These are phyloP conservation scores for Physcomitrium patens DNA, from an alignment of 225 moss, liverwort and hornwort genomes.

Conservation along the genomic window DNA sequence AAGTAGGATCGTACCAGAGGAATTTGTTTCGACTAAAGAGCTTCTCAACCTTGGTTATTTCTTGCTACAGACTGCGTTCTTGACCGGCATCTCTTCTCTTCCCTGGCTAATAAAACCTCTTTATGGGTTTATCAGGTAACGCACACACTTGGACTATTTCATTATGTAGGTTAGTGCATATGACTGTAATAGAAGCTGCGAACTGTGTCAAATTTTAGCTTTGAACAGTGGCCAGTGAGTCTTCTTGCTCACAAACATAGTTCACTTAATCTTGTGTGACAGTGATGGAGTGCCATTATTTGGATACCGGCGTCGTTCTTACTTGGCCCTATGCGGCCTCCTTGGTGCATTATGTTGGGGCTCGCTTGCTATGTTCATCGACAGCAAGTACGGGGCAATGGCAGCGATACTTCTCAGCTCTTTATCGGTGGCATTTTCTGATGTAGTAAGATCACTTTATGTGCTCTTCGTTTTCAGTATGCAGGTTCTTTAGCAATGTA, in stretches of 20 bases:
- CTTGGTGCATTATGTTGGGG: constrained; percentile 68
- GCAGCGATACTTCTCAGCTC: constrained; percentile 69
- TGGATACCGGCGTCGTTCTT: constrained; percentile 73
- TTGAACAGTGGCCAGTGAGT: constrained; percentile 6
- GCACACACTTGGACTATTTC: background rate
- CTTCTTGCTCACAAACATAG: background rate
- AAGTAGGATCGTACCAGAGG: constrained; percentile 4
- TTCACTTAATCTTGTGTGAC: constrained; percentile 19
- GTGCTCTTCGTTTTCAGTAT: constrained; percentile 18
- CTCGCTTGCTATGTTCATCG: constrained; percentile 54
- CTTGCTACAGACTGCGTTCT: constrained; percentile 58
- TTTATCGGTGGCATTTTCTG: constrained; percentile 95
- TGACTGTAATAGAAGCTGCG: constrained; percentile 8
- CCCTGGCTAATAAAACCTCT: constrained; percentile 76
- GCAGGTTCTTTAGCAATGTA: constrained; percentile 15
- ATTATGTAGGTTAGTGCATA: background rate
- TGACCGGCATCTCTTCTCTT: constrained; percentile 62
- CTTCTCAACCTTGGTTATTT: constrained; percentile 19
- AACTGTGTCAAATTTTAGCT: background rate
- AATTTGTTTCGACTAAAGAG: background rate
- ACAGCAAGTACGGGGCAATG: constrained; percentile 60
- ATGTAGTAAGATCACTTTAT: constrained; percentile 69
- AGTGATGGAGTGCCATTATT: constrained; percentile 74
- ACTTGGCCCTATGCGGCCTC: constrained; percentile 68
- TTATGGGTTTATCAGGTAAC: constrained; percentile 74